These are phyloP conservation scores for Penicillium longicatenatum DNA, from an alignment of 495 filamentous ascomycete genomes.

Conservation along the genomic window DNA sequence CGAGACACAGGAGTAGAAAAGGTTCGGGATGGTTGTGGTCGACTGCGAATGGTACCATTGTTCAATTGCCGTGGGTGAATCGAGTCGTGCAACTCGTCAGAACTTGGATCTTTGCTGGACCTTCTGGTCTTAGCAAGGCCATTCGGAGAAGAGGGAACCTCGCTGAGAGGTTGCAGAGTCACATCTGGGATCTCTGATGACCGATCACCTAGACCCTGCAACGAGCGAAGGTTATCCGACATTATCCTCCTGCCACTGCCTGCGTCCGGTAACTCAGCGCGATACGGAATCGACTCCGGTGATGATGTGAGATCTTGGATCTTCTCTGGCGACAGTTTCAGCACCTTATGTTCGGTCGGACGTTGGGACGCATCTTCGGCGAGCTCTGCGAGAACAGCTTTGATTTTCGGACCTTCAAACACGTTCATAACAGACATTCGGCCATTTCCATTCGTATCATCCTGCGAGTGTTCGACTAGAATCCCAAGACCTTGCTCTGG, in stretches of 20 bases:
- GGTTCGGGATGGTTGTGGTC: constrained; percentile 37
- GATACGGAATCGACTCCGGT: constrained; percentile 53
- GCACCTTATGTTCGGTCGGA: constrained; percentile 36
- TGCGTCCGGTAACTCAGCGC: constrained; percentile 26
- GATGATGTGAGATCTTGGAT: constrained; percentile 59
- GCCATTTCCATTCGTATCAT: constrained; percentile 5
- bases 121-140: constrained; percentile 22
- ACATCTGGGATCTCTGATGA: constrained; percentile 17
- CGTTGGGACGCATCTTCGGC: constrained; percentile 15
- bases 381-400: constrained; percentile 24
- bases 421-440: constrained; percentile 21
- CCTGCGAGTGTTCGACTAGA: constrained; percentile 18
- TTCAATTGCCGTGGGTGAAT: constrained; percentile 8
- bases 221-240: constrained; percentile 23
- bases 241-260: constrained; percentile 27
- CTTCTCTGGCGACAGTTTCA: constrained; percentile 54
- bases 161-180: constrained; percentile 20
- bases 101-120: constrained; percentile 24
- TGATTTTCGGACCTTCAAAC: constrained; percentile 23
- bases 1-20: constrained; percentile 41
- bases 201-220: constrained; percentile 8
- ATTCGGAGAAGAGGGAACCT: constrained; percentile 18
- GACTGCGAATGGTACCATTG: constrained; percentile 25
- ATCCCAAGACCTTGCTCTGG: constrained; percentile 27
- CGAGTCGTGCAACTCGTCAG: constrained; percentile 25